Conservation (phyloP, 2,329 filamentous ascomycete genomes). For the Xylariales sp. region DNA sequence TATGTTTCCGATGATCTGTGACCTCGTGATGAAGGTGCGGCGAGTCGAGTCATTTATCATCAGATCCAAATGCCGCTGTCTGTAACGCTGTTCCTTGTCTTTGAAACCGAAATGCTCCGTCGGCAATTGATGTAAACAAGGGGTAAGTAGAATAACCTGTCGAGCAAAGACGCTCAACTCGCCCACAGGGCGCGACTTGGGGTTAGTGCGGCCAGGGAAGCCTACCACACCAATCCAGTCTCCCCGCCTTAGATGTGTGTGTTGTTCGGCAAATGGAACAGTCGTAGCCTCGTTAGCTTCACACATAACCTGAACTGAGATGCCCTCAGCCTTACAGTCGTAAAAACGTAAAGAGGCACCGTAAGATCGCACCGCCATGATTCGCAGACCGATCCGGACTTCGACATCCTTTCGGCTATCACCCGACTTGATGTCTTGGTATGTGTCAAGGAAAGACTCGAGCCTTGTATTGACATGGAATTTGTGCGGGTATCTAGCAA, state of each 20-base stretch:
- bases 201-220: constrained; percentile 78
- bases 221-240: constrained; percentile 89
- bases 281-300: constrained; percentile 73
- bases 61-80: constrained; percentile 89
- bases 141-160: constrained; percentile 79
- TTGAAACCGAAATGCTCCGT: constrained; percentile 92
- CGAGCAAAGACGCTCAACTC: constrained; percentile 92
- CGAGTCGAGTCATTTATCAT: constrained; percentile 92
- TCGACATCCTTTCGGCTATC: constrained; percentile 72
- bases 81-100: constrained; percentile 88
- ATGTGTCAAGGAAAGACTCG: constrained; percentile 72
- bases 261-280: constrained; percentile 75
- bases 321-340: constrained; percentile 62
- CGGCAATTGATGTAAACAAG: constrained; percentile 86
- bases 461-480: constrained; percentile 85
- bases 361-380: constrained; percentile 80
- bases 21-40: constrained; percentile 77
- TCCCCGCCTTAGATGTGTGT: constrained; percentile 82
- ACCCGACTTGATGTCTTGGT: constrained; percentile 78
- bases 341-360: constrained; percentile 90
- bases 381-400: constrained; percentile 75
- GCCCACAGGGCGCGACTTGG: constrained; percentile 83
- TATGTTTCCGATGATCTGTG: constrained; percentile 85
- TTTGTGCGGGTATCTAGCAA: constrained; percentile 92
- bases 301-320: constrained; percentile 86